Evolutionary conservation across 169 alveolate species (phyloP).

Genomic region (Plasmodium gonderi): DNA sequence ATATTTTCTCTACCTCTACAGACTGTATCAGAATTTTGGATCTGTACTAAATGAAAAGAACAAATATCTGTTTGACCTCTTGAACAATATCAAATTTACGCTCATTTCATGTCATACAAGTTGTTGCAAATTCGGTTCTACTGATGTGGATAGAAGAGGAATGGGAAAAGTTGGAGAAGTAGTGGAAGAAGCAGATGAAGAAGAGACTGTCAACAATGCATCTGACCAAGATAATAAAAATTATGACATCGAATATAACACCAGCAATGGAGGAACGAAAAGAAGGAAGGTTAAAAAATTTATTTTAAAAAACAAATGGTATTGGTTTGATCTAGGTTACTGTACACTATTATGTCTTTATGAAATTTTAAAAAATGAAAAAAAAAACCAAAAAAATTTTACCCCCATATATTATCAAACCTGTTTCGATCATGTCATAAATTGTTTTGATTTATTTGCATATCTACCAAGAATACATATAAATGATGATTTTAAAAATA

Average conservation of each 20-base stretch:
- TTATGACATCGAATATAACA: not conserved
- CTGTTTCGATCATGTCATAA: constrained; percentile 48
- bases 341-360: constrained; percentile 44
- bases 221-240: not conserved
- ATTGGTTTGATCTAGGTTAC: constrained; percentile 71
- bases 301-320: constrained; percentile 28
- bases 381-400: constrained; percentile 56
- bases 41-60: constrained; percentile 20
- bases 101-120: constrained; percentile 15
- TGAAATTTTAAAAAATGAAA: constrained; percentile 70
- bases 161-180: not conserved
- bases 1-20: constrained; percentile 41
- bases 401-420: constrained; percentile 43
- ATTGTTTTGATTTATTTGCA: constrained; percentile 35
- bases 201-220: not conserved
- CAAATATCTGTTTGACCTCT: constrained; percentile 36
- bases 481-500: constrained; percentile 16
- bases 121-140: not conserved
- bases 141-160: not conserved
- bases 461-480: constrained; percentile 47
- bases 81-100: constrained; percentile 44
- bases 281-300: not conserved
- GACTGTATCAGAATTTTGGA: constrained; percentile 49
- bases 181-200: not conserved
- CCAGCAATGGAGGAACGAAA: not conserved